Base-by-base conservation (phyloP, 2,329 filamentous ascomycete species). In the Sclerotiophoma versabilis region DNA sequence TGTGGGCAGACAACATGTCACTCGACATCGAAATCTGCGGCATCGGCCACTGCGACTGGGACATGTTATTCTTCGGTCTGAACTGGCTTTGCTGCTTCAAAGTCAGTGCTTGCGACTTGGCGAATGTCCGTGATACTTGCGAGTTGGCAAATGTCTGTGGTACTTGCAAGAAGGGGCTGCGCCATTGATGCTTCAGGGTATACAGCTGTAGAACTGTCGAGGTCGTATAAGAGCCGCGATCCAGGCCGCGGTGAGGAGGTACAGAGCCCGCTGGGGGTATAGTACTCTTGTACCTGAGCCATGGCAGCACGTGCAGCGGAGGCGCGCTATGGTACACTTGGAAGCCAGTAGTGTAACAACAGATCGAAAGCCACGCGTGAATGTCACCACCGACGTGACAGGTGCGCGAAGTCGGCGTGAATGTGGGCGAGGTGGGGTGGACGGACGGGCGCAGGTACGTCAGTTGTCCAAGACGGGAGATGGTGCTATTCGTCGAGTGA, bases 401-500 rank as follows among this genome's bases (percentile, higher is more conserved):
- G 39, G 7, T 45, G 34, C 22, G 54, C 25, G 47, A 49, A 51
- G 44, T 45, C 49, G 45, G 38, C 39, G 64, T 68, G 64, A 68
- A 63, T 61, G 54, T 29, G 49, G 29, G 45, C 52, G 56, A 45
- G 43, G 51, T 54, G 56, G 54, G 52, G 50, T 50, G 39, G 55
- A 36, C 48, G 43, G 42, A 32, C 44, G 45, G 60, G 51, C 42
- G 52, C 51, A 50, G 58, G 42, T 54, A 44, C 47, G 44, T 62
- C 49, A 53, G 58, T 58, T 38, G 65, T 62, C 64, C 62, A 66
- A 59, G 39, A 46, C 44, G 39, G 48, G 45, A 36, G 36, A 47
- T 51, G 48, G 46, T 52, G 26, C 60, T 51, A 65, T 62, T 66
- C 59, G 65, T 53, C 54, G 36, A 55, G 57, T 57, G 55, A 54